A percentile compares a stretch with the other conserved stretches of the same genome.
These are phyloP conservation scores for Amanita brunnescens DNA, from an alignment of 768 basidiomycete genomes.

Conservation along the genomic window DNA sequence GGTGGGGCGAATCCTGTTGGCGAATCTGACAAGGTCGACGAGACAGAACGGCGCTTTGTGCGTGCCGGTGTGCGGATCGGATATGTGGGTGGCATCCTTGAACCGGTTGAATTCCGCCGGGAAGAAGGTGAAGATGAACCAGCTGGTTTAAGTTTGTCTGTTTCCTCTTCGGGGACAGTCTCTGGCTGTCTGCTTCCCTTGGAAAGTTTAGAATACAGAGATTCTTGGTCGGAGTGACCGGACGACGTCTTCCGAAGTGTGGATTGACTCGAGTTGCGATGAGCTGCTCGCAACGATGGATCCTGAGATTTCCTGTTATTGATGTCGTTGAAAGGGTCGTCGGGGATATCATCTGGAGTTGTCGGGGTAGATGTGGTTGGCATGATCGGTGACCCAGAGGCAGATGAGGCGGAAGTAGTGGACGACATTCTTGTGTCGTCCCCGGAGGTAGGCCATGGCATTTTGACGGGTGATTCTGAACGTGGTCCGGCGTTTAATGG, in stretches of 20 bases:
- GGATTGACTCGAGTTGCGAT: conserved; percentile 46
- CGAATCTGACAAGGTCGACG: conserved; percentile 72
- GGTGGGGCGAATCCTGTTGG: conserved; percentile 30
- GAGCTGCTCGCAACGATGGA: conserved; percentile 20
- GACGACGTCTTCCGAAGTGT: conserved; percentile 44
- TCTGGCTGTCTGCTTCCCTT: conserved; percentile 30
- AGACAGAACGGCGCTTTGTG: conserved; percentile 93
- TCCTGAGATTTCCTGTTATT: neutral
- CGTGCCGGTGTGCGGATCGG: conserved; percentile 85
- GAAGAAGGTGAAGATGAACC: conserved; percentile 19
- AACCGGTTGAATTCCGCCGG: conserved; percentile 20
- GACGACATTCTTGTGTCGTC: conserved; percentile 35
- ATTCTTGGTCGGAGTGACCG: conserved; percentile 23
- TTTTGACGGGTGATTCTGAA: conserved; percentile 14
- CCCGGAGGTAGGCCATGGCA: conserved; percentile 16
- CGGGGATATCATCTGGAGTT: conserved; percentile 42
- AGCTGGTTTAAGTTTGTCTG: conserved; percentile 13
- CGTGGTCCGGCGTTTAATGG: conserved; percentile 14
- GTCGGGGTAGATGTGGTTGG: conserved; percentile 41
- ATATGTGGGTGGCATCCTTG: conserved; percentile 45
- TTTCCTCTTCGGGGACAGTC: conserved; percentile 47
- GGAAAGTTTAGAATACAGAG: conserved; percentile 25
- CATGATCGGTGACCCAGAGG: conserved; percentile 38
- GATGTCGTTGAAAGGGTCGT: conserved; percentile 34
- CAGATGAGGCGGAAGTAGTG: conserved; percentile 46